Base-by-base conservation (phyloP, 2,329 filamentous ascomycete species). In the Trichoderma breve region DNA sequence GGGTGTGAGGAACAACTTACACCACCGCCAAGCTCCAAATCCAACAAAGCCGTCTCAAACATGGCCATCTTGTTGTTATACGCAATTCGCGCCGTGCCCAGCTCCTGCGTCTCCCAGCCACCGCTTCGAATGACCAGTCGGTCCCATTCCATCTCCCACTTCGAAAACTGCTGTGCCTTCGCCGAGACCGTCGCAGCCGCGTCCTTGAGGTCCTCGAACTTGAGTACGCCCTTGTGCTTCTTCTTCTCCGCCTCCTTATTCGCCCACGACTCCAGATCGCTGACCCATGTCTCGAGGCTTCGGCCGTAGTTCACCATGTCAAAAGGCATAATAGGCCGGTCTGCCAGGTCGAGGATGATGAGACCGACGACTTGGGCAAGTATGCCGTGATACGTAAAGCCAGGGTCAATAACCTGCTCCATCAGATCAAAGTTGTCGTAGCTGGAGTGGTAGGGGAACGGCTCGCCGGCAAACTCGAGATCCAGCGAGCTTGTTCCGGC, bases 391-490 rank as follows among this genome's bases (percentile, higher is more conserved):
- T 97, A 96, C 12, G 86, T 81, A 78, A 97, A 97, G 1, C 88
- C 91, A 0, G 94, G 94, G 79, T 99, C 96, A 26, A 93, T 91
- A 73, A 93, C 89, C 47, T 86, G 87, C 30, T 90, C 85, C 87
- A 98, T 93, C 91, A 94, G 95, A 58, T 94, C 91, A 76, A 93
- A 95, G 69, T 90, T 97, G 79, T 98, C 95, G 81, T 97, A 97
- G 82, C 92, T 96, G 73, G 92, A 95, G 81, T 94, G 91, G 66
- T 91, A 90, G 0, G 95, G 93, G 76, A 88, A 92, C 12, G 84
- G 81, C 8, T 87, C 84, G 58, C 92, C 92, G 47, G 84, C 77
- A 78, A 99, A 98, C 32, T 89, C 87, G 75, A 99, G 89, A 79
- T 98, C 94, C 71, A 99, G 85, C 12, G 93, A 95, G 58, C 94